Base-by-base conservation (phyloP, 768 basidiomycete genomes). In the Russula dissimulans region DNA sequence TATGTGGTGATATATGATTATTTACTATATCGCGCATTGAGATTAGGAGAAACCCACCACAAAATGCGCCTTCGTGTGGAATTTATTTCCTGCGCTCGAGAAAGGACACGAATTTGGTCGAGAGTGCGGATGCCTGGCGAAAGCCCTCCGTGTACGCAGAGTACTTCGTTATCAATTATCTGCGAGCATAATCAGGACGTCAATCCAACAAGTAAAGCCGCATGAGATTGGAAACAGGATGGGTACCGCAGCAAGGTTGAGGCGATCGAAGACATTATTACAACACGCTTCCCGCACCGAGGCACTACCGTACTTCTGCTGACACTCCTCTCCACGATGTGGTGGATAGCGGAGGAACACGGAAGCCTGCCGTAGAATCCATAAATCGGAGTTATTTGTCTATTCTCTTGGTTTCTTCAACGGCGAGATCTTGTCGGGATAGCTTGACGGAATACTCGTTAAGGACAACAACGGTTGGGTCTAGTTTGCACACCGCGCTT, bases 41-140 rank as follows among this genome's bases (percentile, higher is more conserved):
- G 6, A 53, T 51, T n/a, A 45, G 31, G 39, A 36, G 56, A n/a
- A 12, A 67, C 82, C 32, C 67, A 86, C 88, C 88, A 66, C 95
- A 98, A 77, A 98, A 97, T 7, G 95, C 89, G n/a, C 95, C 95
- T 70, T 98, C 95, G 71, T 98, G 95, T 2, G 95, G 95, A 49
- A 98, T 95, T 26, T 2, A 26, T 95, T 26, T 26, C 22, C 22
- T 26, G 22, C 22, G 22, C 22, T 26, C 22, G 22, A 26, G 22
- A 26, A 26, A 26, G 22, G 22, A 26, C 22, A 26, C 22, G 22
- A 26, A 1, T 26, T 26, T 26, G 22, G 22, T 26, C 22, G 22
- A 2, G 22, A 2, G 22, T 26, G 22, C 22, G 22, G 22, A 26
- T 26, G 22, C 22, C 22, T 26, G 22, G 22, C 22, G 22, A 26